Evolutionary conservation across 371 early-diverging fungal genomes (phyloP).

Genomic region (Zychaea mexicana): DNA sequence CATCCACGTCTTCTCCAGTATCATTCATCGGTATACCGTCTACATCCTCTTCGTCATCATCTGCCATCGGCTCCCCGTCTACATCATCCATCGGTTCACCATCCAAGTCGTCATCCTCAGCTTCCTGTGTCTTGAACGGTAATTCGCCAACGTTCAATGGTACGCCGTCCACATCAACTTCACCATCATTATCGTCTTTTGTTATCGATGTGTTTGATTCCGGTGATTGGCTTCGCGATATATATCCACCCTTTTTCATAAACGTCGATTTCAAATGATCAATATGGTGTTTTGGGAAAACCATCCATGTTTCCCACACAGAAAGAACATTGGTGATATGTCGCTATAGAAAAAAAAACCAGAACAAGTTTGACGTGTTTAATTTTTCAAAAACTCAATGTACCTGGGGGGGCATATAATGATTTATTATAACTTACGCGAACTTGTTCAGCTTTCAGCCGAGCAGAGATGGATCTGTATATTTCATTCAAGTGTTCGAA

Average conservation of each 20-base stretch:
- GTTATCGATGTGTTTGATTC: constrained; percentile 4
- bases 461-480: constrained; percentile 67
- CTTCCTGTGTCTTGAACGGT: too few relatives aligned
- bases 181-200: not conserved
- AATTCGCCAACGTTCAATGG: not conserved
- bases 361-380: not conserved
- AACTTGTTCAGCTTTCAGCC: constrained; percentile 87
- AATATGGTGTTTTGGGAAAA: constrained; percentile 78
- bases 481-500: constrained; percentile 75
- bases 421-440: constrained; percentile 39
- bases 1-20: constrained; percentile 28
- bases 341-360: constrained; percentile 31
- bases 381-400: too few relatives aligned
- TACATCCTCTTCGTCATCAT: constrained; percentile 4
- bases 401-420: not conserved
- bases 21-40: constrained; percentile 38
- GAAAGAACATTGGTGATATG: constrained; percentile 65
- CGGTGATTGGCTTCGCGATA: constrained; percentile 1
- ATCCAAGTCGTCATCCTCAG: constrained; percentile 31
- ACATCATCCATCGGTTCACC: constrained; percentile 49
- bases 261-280: constrained; percentile 53
- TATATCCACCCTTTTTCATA: constrained; percentile 18
- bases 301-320: constrained; percentile 90
- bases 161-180: not conserved
- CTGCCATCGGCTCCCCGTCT: constrained; percentile 41